These are phyloP conservation scores for Fusarium albidum DNA, from an alignment of 2,329 filamentous ascomycete species.

Conservation along the genomic window DNA sequence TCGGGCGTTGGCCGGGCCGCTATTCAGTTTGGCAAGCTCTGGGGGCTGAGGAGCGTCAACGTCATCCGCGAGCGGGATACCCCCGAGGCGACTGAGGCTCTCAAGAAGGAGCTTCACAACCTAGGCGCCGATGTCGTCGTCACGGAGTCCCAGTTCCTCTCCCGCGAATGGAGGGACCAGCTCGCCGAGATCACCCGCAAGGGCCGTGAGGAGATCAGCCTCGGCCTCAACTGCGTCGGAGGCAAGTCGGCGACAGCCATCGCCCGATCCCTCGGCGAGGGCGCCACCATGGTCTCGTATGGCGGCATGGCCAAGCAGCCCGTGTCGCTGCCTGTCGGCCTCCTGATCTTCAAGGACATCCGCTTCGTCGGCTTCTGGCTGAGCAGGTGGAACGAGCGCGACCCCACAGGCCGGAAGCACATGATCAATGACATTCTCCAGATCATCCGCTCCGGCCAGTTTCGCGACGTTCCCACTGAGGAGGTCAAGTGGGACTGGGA, in stretches of 20 bases:
- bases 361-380: constrained; percentile 95
- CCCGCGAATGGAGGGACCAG: constrained; percentile 67
- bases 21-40: constrained; percentile 84
- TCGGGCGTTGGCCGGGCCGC: constrained; percentile 90
- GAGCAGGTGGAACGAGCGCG: constrained; percentile 82
- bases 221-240: constrained; percentile 94
- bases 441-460: constrained; percentile 77
- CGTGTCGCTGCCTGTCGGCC: constrained; percentile 78
- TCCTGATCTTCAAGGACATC: constrained; percentile 94
- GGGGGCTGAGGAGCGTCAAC: constrained; percentile 92
- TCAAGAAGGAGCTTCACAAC: constrained; percentile 59
- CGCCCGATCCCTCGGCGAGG: constrained; percentile 74
- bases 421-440: constrained; percentile 88
- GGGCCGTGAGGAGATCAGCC: constrained; percentile 74
- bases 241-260: constrained; percentile 83
- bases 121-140: constrained; percentile 67
- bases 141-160: constrained; percentile 63
- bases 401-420: constrained; percentile 76
- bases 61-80: constrained; percentile 78
- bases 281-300: constrained; percentile 87
- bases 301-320: constrained; percentile 95
- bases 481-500: constrained; percentile 85
- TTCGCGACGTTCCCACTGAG: constrained; percentile 84
- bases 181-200: constrained; percentile 73
- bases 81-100: constrained; percentile 67